phyloP scores from a whole-genome alignment of 352 stramenopile species.

The Phytophthora chlamydospora region DNA sequence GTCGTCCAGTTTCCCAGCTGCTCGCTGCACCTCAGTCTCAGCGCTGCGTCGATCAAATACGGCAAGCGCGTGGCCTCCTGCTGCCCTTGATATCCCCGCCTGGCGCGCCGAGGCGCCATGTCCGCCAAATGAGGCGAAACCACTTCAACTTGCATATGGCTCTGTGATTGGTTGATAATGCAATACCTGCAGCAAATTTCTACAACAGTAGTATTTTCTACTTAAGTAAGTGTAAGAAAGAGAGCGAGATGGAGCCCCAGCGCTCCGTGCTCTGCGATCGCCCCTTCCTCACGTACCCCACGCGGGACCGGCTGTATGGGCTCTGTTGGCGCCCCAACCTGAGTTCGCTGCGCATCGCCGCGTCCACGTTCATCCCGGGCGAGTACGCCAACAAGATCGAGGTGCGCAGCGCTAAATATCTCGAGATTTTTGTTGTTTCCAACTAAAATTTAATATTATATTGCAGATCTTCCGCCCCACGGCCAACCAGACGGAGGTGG shows the following conservation, averaged over 20 bases:
- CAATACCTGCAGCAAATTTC: neutral
- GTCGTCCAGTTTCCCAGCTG: conserved; percentile 4
- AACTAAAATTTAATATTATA: conserved; percentile 8
- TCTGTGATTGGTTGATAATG: conserved; percentile 19
- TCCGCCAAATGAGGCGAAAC: conserved; percentile 1
- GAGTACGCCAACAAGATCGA: conserved; percentile 92
- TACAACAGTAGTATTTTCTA: too few relatives aligned
- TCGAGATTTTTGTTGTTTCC: neutral
- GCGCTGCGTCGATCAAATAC: conserved; percentile 20
- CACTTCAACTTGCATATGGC: conserved; percentile 17
- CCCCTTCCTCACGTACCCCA: conserved; percentile 75
- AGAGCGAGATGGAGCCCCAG: conserved; percentile 8
- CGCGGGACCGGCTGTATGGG: conserved; percentile 72
- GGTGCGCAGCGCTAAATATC: conserved; percentile 40
- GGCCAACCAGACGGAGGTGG: conserved; percentile 53
- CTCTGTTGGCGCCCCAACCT: conserved; percentile 76
- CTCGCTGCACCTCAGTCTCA: conserved; percentile 5
- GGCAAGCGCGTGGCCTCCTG: conserved; percentile 23
- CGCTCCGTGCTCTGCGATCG: conserved; percentile 43
- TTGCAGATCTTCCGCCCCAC: conserved; percentile 70
- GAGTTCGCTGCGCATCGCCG: conserved; percentile 67
- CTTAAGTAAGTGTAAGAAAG: conserved; percentile 16
- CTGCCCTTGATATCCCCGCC: neutral
- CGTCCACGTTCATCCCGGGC: conserved; percentile 80
- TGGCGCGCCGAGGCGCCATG: conserved; percentile 7